A percentile compares a stretch with the other conserved stretches of the same genome.
phyloP scores from a whole-genome alignment of 2,329 filamentous ascomycete species.

The Paecilomyces variotii region DNA sequence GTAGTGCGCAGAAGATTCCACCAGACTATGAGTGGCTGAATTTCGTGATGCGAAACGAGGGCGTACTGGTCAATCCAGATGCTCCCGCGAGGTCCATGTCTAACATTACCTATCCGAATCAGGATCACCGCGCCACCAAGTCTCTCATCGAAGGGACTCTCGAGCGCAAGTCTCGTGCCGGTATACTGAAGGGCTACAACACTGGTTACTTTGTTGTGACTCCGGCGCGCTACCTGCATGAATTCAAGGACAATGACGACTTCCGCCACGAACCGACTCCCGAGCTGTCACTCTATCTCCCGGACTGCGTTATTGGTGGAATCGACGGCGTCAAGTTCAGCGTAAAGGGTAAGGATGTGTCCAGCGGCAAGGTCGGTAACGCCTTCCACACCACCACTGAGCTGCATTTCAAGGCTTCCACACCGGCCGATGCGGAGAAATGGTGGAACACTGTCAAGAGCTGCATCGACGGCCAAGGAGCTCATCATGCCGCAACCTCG shows the following conservation, averaged over 20 bases:
- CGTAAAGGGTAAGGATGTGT: slow-evolving; percentile 89
- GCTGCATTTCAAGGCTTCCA: slow-evolving; percentile 80
- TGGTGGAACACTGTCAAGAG: slow-evolving; percentile 69
- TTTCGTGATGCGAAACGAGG: slow-evolving; percentile 64
- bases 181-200: slow-evolving; percentile 66
- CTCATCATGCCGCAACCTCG: not conserved
- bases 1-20: slow-evolving; percentile 66
- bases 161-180: slow-evolving; percentile 79
- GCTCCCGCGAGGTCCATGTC: slow-evolving; percentile 66
- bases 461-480: slow-evolving; percentile 11
- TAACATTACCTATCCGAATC: slow-evolving; percentile 77
- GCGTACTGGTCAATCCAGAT: slow-evolving; percentile 69
- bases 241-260: slow-evolving; percentile 89
- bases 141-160: slow-evolving; percentile 80
- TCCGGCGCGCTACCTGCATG: slow-evolving; percentile 79
- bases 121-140: slow-evolving; percentile 70
- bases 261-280: slow-evolving; percentile 54
- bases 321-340: slow-evolving; percentile 76
- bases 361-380: slow-evolving; percentile 66
- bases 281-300: slow-evolving; percentile 83
- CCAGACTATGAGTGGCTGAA: slow-evolving; percentile 86
- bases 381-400: slow-evolving; percentile 75
- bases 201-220: slow-evolving; percentile 86
- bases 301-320: slow-evolving; percentile 73
- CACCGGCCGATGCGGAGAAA: slow-evolving; percentile 67